Base-by-base conservation (phyloP, 1,139 yeast genomes). In the Chernovozyma sophiae-reginae region DNA sequence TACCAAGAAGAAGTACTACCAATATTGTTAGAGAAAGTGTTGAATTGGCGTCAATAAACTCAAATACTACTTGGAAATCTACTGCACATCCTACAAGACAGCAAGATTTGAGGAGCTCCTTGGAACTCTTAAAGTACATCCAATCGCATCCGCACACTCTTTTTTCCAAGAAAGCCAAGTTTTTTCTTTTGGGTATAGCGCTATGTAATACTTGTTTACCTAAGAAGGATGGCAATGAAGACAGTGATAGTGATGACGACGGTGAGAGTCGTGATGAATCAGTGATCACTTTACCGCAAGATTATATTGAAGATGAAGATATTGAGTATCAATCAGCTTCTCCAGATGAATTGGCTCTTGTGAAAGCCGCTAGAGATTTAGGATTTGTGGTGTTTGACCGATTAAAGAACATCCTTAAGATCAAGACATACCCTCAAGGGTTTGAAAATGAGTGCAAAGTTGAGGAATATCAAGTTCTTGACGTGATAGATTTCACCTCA, bases 311-410 rank as follows among this genome's bases (percentile, higher is more conserved):
- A 10, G 82, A 74, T 34, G 75, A 66, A 18, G 65, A 65, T 31
- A 74, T 89, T 16, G 78, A 76, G 33, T 94, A 90, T 51, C 97
- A 89, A 55, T 87, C 97, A 0, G 81, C 97, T 0, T 90, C 97
- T 0, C 98, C 98, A 0, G 98, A 92, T 63, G 99, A 92, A 56
- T 61, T 90, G 37, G 98, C 99, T 0, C 67, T 92, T 30, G 92
- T 92, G 2, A 79, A 84, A 40, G 98, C 97, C 1, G 98, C 98
- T 0, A 72, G 96, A 46, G 98, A 92, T 55, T 70, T 92, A 67
- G 98, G 98, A 0, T 94, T 70, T 56, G 81, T 90, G 20, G 83
- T 89, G 7, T 73, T 69, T 43, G 89, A 86, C 42, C 77, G 86
- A 39, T 77, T 77, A 41, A 77, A 78, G 34, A 74, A 72, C 39